Evolutionary conservation across 2,329 filamentous ascomycete species (phyloP).

Genomic region (Lasiodiplodia gonubiensis): DNA sequence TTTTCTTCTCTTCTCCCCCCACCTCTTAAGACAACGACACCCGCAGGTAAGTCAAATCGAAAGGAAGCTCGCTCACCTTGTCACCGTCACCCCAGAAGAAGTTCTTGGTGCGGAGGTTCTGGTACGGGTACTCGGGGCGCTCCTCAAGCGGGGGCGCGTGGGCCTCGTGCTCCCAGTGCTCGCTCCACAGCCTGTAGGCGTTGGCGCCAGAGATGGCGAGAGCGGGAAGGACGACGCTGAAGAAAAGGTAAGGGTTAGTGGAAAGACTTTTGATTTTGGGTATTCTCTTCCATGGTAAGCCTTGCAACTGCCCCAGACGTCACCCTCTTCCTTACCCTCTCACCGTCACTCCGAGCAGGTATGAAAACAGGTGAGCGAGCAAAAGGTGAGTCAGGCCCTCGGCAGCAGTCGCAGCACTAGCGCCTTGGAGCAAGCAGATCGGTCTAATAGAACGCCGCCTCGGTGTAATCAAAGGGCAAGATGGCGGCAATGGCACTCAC

Average conservation of each 20-base stretch:
- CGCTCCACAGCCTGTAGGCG: constrained; percentile 88
- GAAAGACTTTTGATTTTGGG: background rate
- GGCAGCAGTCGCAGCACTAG: background rate
- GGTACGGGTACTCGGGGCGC: constrained; percentile 90
- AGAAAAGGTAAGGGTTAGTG: constrained; percentile 9
- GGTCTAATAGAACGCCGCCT: background rate
- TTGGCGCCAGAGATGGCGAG: constrained; percentile 77
- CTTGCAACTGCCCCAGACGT: background rate
- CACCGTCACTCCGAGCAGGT: background rate
- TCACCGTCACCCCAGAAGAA: constrained; percentile 94
- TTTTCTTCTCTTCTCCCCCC: background rate
- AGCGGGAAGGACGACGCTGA: constrained; percentile 75
- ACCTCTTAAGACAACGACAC: background rate
- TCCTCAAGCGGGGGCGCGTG: constrained; percentile 90
- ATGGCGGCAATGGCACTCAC: constrained; percentile 62
- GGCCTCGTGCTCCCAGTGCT: constrained; percentile 95
- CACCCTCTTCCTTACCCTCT: background rate
- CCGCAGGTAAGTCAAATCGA: background rate
- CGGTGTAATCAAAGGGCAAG: background rate
- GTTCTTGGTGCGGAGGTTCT: constrained; percentile 98
- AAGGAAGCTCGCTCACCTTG: constrained; percentile 67
- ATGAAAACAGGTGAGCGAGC: background rate
- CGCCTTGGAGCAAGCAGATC: too few relatives aligned
- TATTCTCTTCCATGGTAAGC: background rate
- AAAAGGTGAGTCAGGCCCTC: background rate